phyloP scores from a whole-genome alignment of 768 basidiomycete species.

The Macrolepiota albuminosa region DNA sequence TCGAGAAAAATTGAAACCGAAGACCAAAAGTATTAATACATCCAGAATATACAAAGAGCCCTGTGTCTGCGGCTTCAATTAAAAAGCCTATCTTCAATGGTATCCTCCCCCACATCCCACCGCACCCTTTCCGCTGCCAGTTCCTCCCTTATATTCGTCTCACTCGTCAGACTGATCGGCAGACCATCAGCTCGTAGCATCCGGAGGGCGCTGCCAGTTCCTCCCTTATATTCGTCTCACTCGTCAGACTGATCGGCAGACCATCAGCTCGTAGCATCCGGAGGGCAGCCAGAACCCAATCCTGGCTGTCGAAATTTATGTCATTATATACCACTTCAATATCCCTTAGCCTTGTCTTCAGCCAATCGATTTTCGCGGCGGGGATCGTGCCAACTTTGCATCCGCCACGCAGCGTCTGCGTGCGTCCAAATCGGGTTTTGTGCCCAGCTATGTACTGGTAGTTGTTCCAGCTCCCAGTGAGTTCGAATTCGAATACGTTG shows the following conservation, averaged over 20 bases:
- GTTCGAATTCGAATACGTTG: conserved; percentile 18
- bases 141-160: conserved; percentile 12
- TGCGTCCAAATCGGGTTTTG: conserved; percentile 10
- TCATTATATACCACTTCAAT: conserved; percentile 18
- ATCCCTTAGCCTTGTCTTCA: conserved; percentile 16
- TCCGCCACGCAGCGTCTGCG: conserved; percentile 20
- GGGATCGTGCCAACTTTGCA: conserved; percentile 21
- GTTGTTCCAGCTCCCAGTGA: conserved; percentile 21
- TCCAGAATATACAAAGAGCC: not conserved
- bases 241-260: conserved; percentile 12
- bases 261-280: conserved; percentile 20
- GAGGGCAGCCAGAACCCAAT: conserved; percentile 23
- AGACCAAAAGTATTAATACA: not conserved
- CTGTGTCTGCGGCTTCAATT: not conserved
- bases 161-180: conserved; percentile 12
- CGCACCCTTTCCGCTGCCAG: conserved; percentile 16
- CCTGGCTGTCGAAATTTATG: conserved; percentile 22
- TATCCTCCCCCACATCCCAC: conserved; percentile 24
- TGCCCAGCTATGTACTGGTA: conserved; percentile 16
- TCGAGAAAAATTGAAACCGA: not conserved
- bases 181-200: conserved; percentile 20
- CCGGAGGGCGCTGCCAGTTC: conserved; percentile 17
- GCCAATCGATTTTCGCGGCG: conserved; percentile 15
- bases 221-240: conserved; percentile 11
- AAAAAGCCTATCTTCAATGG: conserved; percentile 20